These are phyloP conservation scores for Trametes coccinea DNA, from an alignment of 768 basidiomycete genomes.

Conservation along the genomic window DNA sequence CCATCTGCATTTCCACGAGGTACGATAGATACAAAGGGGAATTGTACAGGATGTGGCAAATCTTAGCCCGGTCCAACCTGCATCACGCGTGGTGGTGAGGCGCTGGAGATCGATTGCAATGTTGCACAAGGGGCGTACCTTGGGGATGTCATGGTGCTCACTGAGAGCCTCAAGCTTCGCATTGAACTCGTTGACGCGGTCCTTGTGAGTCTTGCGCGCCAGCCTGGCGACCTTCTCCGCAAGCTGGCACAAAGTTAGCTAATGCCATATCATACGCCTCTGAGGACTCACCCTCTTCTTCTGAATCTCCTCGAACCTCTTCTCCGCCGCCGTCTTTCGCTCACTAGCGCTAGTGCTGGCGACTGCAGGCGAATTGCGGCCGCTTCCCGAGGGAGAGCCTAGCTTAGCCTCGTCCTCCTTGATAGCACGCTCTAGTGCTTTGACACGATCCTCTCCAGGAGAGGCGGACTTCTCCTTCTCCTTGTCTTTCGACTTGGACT, in stretches of 20 bases:
- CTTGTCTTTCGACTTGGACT: conserved; percentile 58
- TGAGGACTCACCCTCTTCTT: conserved; percentile 57
- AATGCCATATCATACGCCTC: background rate
- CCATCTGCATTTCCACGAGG: background rate
- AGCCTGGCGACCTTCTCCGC: conserved; percentile 71
- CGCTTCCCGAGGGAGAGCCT: conserved; percentile 54
- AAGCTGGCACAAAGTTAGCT: conserved; percentile 47
- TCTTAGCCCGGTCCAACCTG: conserved; percentile 88
- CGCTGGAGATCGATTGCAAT: conserved; percentile 12
- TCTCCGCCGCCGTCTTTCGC: conserved; percentile 84
- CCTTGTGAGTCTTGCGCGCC: conserved; percentile 89
- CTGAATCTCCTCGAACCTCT: conserved; percentile 86
- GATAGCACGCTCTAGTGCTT: conserved; percentile 47
- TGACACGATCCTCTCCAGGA: conserved; percentile 47
- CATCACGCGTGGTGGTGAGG: conserved; percentile 25
- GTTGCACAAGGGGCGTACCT: conserved; percentile 48
- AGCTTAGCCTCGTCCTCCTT: conserved; percentile 40
- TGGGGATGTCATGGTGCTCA: conserved; percentile 95
- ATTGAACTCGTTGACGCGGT: conserved; percentile 90
- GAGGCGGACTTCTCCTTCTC: conserved; percentile 42
- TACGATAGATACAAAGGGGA: conserved; percentile 1
- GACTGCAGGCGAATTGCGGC: conserved; percentile 61
- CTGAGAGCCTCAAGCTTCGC: conserved; percentile 80
- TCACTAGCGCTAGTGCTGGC: conserved; percentile 43
- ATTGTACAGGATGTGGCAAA: background rate